Conservation (phyloP, 2,329 filamentous ascomycete species). For the Aureobasidium namibiae region DNA sequence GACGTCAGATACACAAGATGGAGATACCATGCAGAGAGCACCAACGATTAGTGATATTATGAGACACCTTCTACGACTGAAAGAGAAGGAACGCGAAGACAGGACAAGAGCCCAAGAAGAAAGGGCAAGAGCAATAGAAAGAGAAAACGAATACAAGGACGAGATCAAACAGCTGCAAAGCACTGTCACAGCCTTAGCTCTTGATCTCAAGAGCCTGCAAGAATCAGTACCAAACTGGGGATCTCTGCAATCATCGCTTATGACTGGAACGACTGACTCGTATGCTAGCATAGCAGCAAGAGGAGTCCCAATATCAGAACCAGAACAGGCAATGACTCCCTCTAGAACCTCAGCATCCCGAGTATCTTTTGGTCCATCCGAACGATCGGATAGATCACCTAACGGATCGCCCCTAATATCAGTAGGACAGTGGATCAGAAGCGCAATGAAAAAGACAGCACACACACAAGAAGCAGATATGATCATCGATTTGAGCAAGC, state of each 20-base stretch:
- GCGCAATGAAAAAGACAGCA: background rate
- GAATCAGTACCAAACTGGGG: slow-evolving; percentile 1
- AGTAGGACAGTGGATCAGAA: background rate
- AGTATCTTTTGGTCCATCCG: background rate
- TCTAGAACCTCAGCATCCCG: background rate
- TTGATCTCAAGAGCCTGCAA: background rate
- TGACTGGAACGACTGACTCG: background rate
- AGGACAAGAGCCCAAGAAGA: background rate
- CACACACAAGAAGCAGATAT: background rate
- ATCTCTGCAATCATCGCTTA: background rate
- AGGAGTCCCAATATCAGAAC: background rate
- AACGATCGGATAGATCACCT: background rate
- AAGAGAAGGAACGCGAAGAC: background rate
- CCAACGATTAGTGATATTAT: no score
- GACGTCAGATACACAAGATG: no score
- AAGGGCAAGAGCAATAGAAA: background rate
- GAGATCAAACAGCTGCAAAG: background rate
- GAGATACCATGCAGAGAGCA: no score
- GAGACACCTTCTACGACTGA: no score
- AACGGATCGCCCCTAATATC: background rate
- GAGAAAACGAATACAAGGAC: background rate
- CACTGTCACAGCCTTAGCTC: slow-evolving; percentile 20
- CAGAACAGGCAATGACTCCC: no score
- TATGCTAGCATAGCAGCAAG: background rate
- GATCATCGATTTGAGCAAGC: background rate